Percentiles rank a stretch among this genome's conserved stretches.
These are phyloP conservation scores for Candida sanyaensis DNA, from an alignment of 1,139 yeast species.

Conservation along the genomic window DNA sequence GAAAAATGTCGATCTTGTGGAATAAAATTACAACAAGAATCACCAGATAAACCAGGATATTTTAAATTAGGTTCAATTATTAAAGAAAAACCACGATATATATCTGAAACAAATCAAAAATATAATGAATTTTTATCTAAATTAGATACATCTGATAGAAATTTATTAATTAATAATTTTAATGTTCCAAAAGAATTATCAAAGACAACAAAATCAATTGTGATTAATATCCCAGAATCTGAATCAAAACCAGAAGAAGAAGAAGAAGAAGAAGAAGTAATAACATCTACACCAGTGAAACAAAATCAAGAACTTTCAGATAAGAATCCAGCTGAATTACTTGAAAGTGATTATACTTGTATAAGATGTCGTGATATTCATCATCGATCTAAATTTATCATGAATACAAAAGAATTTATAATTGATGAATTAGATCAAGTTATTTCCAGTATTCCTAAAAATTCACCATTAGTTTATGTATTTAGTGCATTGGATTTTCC, in stretches of 20 bases:
- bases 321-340: background rate
- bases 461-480: slow-evolving; percentile 58
- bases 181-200: slow-evolving; percentile 3
- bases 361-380: slow-evolving; percentile 57
- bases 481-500: slow-evolving; percentile 75
- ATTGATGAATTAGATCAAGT: slow-evolving; percentile 36
- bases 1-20: slow-evolving; percentile 52
- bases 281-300: slow-evolving; percentile 7
- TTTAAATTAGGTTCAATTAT: slow-evolving; percentile 21
- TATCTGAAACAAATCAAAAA: slow-evolving; percentile 21
- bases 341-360: slow-evolving; percentile 29
- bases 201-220: background rate
- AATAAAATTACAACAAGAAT: slow-evolving; percentile 43
- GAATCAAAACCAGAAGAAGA: background rate
- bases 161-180: slow-evolving; percentile 21
- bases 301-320: background rate
- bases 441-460: slow-evolving; percentile 45
- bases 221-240: background rate
- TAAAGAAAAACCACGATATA: background rate
- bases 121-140: slow-evolving; percentile 20
- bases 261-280: no score
- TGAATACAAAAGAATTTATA: slow-evolving; percentile 33
- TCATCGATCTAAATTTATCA: slow-evolving; percentile 36
- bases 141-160: slow-evolving; percentile 27
- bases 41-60: slow-evolving; percentile 42